Percentiles rank a stretch among this genome's conserved stretches.
These are phyloP conservation scores for Suhomyces faveliae DNA, from an alignment of 805 yeast genomes.

Conservation along the genomic window DNA sequence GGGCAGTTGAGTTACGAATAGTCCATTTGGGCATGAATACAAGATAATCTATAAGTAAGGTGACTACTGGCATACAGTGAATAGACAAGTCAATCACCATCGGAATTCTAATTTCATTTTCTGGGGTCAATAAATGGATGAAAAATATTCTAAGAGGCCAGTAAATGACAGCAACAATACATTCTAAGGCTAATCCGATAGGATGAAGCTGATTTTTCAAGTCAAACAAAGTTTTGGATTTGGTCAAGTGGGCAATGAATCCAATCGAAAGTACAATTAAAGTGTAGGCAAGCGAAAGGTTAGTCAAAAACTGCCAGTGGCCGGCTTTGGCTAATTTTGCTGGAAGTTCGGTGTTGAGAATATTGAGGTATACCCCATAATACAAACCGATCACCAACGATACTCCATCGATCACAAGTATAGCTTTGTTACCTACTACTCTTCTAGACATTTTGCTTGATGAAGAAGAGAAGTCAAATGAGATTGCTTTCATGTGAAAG, in stretches of 20 bases:
- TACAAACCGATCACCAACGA: slow-evolving; percentile 29
- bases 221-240: slow-evolving; percentile 22
- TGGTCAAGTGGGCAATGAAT: slow-evolving; percentile 32
- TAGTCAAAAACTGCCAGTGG: slow-evolving; percentile 70
- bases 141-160: slow-evolving; percentile 66
- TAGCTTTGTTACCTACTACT: slow-evolving; percentile 30
- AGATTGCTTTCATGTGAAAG: not conserved
- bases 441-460: slow-evolving; percentile 13
- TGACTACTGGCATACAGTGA: slow-evolving; percentile 57
- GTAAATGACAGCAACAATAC: slow-evolving; percentile 60
- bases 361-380: slow-evolving; percentile 22
- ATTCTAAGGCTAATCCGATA: slow-evolving; percentile 55
- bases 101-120: slow-evolving; percentile 40
- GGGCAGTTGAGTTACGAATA: slow-evolving; percentile 33
- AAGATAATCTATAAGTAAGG: slow-evolving; percentile 55
- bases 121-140: slow-evolving; percentile 45
- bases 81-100: slow-evolving; percentile 52
- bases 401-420: slow-evolving; percentile 21
- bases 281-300: slow-evolving; percentile 23
- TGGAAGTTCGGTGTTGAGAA: slow-evolving; percentile 41
- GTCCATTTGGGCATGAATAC: slow-evolving; percentile 49
- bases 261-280: slow-evolving; percentile 19
- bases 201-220: slow-evolving; percentile 49
- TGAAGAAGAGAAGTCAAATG: not conserved
- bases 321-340: slow-evolving; percentile 54